These are phyloP conservation scores for Phytophthora megakarya DNA, from an alignment of 352 stramenopile genomes.

Conservation along the genomic window DNA sequence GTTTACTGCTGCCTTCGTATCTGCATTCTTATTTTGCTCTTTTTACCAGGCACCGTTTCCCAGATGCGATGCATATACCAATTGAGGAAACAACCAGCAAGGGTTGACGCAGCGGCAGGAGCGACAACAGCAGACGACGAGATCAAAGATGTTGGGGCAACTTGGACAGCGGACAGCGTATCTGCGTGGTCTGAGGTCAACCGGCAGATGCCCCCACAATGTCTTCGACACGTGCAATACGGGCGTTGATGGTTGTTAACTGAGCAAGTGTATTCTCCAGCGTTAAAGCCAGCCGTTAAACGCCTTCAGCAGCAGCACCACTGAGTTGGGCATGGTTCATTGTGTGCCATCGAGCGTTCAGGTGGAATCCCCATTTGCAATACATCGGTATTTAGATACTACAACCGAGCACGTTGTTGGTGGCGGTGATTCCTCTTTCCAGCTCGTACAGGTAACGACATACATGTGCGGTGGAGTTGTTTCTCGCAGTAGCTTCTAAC, in stretches of 20 bases:
- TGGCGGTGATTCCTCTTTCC: background rate
- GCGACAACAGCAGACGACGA: too few species aligned
- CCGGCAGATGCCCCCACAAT: background rate
- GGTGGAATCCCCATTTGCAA: background rate
- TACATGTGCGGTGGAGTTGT: background rate
- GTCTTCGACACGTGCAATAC: background rate
- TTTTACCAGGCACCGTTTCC: too few species aligned
- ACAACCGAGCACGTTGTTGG: background rate
- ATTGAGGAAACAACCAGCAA: too few species aligned
- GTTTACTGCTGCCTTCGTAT: too few species aligned
- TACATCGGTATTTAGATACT: background rate
- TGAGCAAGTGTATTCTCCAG: background rate
- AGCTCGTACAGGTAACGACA: background rate
- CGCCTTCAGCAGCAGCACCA: background rate
- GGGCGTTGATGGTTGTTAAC: background rate
- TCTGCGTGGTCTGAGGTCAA: too few species aligned
- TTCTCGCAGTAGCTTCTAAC: background rate
- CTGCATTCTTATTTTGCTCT: too few species aligned
- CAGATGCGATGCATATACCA: too few species aligned
- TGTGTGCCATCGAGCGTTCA: background rate
- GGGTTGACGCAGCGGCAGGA: too few species aligned
- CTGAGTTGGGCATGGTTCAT: background rate
- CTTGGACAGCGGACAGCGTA: too few species aligned
- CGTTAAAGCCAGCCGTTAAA: background rate
- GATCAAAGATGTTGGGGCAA: too few species aligned